phyloP scores from a whole-genome alignment of 306 rosid genomes.

The Acacia crassicarpa region DNA sequence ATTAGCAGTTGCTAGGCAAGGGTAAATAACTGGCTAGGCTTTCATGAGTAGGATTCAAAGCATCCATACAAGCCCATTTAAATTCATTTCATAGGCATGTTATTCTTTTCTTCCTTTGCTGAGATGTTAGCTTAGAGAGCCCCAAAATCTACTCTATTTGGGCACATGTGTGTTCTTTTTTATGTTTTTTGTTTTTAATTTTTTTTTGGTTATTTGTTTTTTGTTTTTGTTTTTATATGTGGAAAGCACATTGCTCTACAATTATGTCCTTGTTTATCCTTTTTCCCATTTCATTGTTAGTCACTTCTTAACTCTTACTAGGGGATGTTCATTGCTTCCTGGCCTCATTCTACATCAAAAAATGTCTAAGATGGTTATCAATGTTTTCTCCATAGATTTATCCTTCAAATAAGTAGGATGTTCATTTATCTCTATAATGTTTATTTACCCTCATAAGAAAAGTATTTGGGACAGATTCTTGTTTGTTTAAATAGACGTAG shows the following conservation, averaged over 20 bases:
- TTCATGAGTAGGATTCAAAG: background rate
- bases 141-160: background rate
- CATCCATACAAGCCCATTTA: background rate
- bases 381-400: background rate
- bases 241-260: background rate
- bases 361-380: background rate
- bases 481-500: too few species aligned
- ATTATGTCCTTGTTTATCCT: background rate
- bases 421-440: too few species aligned
- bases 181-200: too few species aligned
- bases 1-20: background rate
- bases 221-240: too few species aligned
- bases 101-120: background rate
- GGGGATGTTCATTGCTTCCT: background rate
- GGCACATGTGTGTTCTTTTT: background rate
- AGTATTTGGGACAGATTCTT: too few species aligned
- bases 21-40: background rate
- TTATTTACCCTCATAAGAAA: too few species aligned
- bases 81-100: background rate
- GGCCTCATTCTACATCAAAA: background rate
- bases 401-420: background rate
- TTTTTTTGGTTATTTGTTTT: too few species aligned
- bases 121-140: background rate
- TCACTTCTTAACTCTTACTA: background rate
- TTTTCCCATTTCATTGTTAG: background rate